A percentile compares a stretch with the other conserved stretches of the same genome.
phyloP scores from a whole-genome alignment of 257 asterid species.

The Solanum habrochaites region DNA sequence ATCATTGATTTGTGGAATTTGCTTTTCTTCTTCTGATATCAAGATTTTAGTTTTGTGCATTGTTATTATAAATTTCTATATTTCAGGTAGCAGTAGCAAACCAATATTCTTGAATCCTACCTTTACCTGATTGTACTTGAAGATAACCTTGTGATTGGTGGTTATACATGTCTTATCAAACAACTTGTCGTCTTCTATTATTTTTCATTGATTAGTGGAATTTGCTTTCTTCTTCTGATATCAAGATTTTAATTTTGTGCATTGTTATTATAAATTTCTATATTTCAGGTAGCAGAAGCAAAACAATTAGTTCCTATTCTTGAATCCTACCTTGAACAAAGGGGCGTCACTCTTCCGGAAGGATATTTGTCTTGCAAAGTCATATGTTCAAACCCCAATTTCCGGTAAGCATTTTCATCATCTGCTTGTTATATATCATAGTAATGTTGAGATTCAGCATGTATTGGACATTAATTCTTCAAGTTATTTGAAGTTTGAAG shows the following conservation, averaged over 20 bases:
- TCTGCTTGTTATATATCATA: neutral
- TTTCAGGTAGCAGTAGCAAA: conserved; percentile 35
- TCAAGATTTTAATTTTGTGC: neutral
- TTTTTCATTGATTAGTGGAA: neutral
- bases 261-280: neutral
- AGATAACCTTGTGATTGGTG: no score
- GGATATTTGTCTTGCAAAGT: conserved; percentile 72
- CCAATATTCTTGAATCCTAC: no score
- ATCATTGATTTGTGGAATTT: neutral
- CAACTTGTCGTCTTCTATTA: neutral
- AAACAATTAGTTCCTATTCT: conserved; percentile 56
- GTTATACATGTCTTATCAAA: neutral
- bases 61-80: conserved; percentile 1
- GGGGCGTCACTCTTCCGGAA: conserved; percentile 73
- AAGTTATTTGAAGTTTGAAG: neutral
- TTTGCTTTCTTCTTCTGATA: neutral
- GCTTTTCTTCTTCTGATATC: neutral
- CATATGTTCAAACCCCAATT: conserved; percentile 77
- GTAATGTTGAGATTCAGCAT: neutral
- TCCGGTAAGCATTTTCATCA: conserved; percentile 34
- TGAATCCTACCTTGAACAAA: conserved; percentile 81
- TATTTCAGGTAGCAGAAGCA: conserved; percentile 50
- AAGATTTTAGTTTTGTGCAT: neutral
- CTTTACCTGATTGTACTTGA: no score
- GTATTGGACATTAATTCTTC: neutral